Percentiles rank a stretch among this genome's conserved stretches.
These are phyloP conservation scores for Gremmenia infestans DNA, from an alignment of 2,329 filamentous ascomycete genomes.

Conservation along the genomic window DNA sequence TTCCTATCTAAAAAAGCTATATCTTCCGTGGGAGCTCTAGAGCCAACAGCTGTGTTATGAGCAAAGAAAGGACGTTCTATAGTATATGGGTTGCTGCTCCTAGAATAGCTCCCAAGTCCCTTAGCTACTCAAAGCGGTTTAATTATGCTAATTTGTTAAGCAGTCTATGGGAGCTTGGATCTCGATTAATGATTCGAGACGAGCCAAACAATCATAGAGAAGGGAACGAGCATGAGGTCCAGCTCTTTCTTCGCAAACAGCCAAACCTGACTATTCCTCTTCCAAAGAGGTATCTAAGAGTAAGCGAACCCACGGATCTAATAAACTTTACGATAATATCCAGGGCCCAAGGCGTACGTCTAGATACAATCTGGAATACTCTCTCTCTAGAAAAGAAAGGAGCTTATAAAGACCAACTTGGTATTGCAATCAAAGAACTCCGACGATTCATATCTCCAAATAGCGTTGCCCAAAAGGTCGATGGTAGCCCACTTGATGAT, in stretches of 20 bases:
- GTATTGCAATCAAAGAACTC: constrained; percentile 3
- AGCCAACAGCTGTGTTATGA: too few species aligned
- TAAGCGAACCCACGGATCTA: constrained; percentile 10
- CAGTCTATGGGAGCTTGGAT: constrained; percentile 13
- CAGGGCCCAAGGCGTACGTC: constrained; percentile 8
- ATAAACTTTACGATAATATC: constrained; percentile 11
- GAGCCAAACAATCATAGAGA: constrained; percentile 10
- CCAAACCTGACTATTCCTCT: constrained; percentile 10
- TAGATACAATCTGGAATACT: constrained; percentile 10
- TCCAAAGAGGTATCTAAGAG: constrained; percentile 7
- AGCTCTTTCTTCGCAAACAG: constrained; percentile 13
- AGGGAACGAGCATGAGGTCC: constrained; percentile 13
- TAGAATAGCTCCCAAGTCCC: too few species aligned
- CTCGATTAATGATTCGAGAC: constrained; percentile 10
- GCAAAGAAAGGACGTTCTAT: too few species aligned
- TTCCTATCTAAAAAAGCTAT: too few species aligned
- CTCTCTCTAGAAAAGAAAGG: constrained; percentile 8
- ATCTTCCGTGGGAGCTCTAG: too few species aligned
- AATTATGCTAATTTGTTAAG: too few species aligned
- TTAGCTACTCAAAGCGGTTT: too few species aligned
- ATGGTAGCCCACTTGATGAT: constrained; percentile 9
- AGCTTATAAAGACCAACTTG: constrained; percentile 7
- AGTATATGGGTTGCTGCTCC: too few species aligned
- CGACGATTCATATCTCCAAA: constrained; percentile 11
- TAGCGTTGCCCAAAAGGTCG: constrained; percentile 5